phyloP scores from a whole-genome alignment of 1,139 yeast genomes.

The Candida sanyaensis region DNA sequence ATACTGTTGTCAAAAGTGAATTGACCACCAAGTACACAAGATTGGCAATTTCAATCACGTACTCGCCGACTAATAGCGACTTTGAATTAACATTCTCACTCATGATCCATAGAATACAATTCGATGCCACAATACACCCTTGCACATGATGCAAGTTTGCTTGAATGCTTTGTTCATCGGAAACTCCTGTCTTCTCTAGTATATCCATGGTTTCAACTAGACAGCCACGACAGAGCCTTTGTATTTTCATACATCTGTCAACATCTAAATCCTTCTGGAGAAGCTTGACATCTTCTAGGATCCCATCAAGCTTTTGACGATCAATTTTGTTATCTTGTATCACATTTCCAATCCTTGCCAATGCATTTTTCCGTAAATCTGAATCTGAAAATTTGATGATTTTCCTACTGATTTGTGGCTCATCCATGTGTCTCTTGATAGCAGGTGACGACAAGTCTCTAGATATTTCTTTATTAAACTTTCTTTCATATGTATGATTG shows the following conservation, averaged over 20 bases:
- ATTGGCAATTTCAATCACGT: constrained; percentile 1
- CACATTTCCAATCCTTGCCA: neutral
- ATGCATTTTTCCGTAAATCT: neutral
- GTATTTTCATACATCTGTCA: neutral
- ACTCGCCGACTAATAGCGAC: constrained; percentile 4
- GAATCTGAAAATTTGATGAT: constrained; percentile 6
- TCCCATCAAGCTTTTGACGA: neutral
- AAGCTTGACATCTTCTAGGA: neutral
- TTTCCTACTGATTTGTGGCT: constrained; percentile 1
- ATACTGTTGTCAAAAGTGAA: constrained; percentile 1
- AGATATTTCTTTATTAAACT: constrained; percentile 13
- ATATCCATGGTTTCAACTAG: neutral
- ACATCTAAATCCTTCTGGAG: neutral
- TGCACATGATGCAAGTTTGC: neutral
- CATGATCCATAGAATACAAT: constrained; percentile 7
- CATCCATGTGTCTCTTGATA: neutral
- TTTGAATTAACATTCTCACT: constrained; percentile 2
- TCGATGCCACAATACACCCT: constrained; percentile 2
- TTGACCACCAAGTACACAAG: constrained; percentile 1
- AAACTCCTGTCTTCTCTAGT: neutral
- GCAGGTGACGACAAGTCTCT: neutral
- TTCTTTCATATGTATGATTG: constrained; percentile 15
- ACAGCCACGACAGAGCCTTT: neutral
- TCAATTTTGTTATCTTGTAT: neutral
- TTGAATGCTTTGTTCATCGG: neutral